These are phyloP conservation scores for Apophysomyces sp. DNA, from an alignment of 371 early-diverging fungal species.

Conservation along the genomic window DNA sequence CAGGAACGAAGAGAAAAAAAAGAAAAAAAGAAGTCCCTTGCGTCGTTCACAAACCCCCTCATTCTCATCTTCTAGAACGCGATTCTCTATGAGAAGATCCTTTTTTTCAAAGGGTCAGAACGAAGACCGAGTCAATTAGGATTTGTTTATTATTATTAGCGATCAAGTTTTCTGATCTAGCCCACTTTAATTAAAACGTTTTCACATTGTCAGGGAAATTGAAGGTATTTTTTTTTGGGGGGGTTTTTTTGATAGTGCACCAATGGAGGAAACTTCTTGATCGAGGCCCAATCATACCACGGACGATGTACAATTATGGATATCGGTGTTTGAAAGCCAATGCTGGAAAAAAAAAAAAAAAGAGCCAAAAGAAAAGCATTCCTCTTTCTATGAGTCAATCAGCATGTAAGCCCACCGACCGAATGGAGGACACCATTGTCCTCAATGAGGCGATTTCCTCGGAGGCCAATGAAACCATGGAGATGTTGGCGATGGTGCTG, in stretches of 20 bases:
- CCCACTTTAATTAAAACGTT: background rate
- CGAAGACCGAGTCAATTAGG: too few relatives aligned
- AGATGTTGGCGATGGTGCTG: background rate
- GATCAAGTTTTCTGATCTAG: background rate
- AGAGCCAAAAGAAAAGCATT: background rate
- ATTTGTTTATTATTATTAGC: too few relatives aligned
- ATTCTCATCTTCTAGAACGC: background rate
- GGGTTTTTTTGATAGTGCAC: background rate
- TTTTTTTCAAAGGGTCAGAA: background rate
- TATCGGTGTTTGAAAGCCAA: background rate
- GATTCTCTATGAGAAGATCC: too few relatives aligned
- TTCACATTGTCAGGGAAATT: too few relatives aligned
- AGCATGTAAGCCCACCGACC: slow-evolving; percentile 1
- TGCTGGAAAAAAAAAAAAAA: background rate
- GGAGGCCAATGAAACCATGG: background rate
- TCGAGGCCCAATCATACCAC: background rate
- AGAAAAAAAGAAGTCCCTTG: background rate
- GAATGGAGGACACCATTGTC: background rate
- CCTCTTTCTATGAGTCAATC: slow-evolving; percentile 3
- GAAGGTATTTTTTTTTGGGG: background rate
- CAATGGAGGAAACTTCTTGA: background rate
- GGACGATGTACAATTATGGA: background rate
- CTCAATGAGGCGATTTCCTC: slow-evolving; percentile 3
- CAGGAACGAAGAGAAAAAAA: background rate
- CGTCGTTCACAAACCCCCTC: background rate